Percentiles rank a stretch among this genome's conserved stretches.
Evolutionary conservation across 495 filamentous ascomycete genomes (phyloP).

Genomic region (Talaromyces borbonicus): DNA sequence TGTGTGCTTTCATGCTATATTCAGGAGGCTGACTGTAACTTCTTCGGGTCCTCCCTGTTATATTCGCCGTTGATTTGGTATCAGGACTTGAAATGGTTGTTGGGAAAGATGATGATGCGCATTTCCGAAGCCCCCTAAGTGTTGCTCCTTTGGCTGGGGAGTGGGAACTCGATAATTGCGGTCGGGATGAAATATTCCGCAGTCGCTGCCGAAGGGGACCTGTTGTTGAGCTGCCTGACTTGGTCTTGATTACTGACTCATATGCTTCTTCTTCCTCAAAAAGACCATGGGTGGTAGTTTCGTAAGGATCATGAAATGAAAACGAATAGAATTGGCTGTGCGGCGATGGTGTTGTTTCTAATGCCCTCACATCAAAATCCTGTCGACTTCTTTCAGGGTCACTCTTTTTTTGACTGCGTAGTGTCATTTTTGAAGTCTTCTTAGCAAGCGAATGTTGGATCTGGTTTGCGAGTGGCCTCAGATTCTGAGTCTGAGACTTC

Average conservation of each 20-base stretch:
- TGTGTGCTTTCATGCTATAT: neutral
- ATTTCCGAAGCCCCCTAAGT: no score
- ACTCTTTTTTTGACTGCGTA: constrained; percentile 6
- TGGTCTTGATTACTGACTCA: neutral
- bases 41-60: neutral
- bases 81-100: neutral
- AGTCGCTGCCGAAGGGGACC: constrained; percentile 4
- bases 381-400: neutral
- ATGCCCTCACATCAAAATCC: neutral
- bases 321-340: neutral
- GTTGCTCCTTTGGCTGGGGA: no score
- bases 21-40: neutral
- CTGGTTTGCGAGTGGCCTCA: neutral
- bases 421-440: constrained; percentile 4
- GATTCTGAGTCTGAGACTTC: neutral
- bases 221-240: no score
- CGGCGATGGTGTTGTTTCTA: neutral
- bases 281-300: neutral
- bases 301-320: neutral
- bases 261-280: neutral
- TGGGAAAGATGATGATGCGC: neutral
- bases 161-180: no score
- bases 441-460: neutral
- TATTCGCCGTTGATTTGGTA: constrained; percentile 1
- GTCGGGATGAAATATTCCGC: constrained; percentile 2